phyloP scores from a whole-genome alignment of 345 rosid species.

The Turnera subulata region DNA sequence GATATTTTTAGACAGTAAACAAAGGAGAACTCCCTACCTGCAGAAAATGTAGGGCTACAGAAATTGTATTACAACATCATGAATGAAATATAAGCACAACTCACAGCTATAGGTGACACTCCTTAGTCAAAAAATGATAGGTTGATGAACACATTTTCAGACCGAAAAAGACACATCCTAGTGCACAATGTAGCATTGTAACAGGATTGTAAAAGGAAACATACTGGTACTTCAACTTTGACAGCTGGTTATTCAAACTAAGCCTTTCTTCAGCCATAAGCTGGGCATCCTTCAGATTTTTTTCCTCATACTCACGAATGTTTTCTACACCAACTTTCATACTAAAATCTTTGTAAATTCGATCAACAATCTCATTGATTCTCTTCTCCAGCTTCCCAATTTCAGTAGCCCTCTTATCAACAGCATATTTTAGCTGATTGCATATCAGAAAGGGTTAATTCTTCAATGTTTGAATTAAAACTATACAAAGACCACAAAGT shows the following conservation, averaged over 20 bases:
- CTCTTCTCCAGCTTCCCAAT: conserved; percentile 74
- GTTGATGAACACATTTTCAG: not conserved
- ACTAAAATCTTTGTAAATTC: conserved; percentile 73
- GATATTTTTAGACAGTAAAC: too few relatives aligned
- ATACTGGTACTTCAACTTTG: conserved; percentile 95
- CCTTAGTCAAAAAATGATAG: too few relatives aligned
- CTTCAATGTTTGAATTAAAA: conserved; percentile 6
- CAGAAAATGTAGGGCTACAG: too few relatives aligned
- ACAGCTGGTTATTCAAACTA: conserved; percentile 80
- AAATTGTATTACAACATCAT: too few relatives aligned
- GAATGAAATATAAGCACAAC: too few relatives aligned
- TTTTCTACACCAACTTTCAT: conserved; percentile 75
- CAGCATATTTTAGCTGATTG: conserved; percentile 58
- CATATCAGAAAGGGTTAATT: conserved; percentile 12
- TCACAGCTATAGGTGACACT: too few relatives aligned
- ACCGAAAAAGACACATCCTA: not conserved
- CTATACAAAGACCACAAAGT: conserved; percentile 2
- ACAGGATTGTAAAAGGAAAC: conserved; percentile 29
- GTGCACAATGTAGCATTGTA: not conserved
- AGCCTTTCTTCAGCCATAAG: conserved; percentile 88
- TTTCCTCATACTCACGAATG: conserved; percentile 96
- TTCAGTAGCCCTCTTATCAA: conserved; percentile 56
- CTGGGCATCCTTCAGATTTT: conserved; percentile 87
- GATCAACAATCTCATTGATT: conserved; percentile 86
- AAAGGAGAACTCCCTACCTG: too few relatives aligned